A percentile compares a stretch with the other conserved stretches of the same genome.
Evolutionary conservation across 768 basidiomycete species (phyloP).

Genomic region (Russula griseocarnosa): DNA sequence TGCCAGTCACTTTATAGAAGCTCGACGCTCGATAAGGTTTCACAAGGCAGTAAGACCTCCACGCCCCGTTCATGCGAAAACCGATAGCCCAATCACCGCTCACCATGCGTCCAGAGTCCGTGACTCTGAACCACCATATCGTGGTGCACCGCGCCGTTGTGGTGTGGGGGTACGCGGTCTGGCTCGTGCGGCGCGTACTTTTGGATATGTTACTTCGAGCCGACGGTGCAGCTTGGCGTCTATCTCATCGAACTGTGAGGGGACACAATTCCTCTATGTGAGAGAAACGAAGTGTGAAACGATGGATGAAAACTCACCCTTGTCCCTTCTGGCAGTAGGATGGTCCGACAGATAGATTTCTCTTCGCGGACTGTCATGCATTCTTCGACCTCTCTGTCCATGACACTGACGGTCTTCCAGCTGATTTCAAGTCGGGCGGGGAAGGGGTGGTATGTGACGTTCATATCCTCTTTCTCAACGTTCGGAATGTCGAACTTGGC

Average conservation of each 20-base stretch:
- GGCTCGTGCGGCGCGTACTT: conserved; percentile 26
- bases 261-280: conserved; percentile 1
- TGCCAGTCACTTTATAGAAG: conserved; percentile 10
- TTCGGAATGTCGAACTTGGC: conserved; percentile 69
- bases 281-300: neutral
- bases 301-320: conserved; percentile 42
- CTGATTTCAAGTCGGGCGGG: conserved; percentile 54
- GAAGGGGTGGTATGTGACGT: conserved; percentile 62
- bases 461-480: conserved; percentile 67
- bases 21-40: conserved; percentile 10
- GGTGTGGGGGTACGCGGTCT: conserved; percentile 24
- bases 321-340: conserved; percentile 71
- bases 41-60: conserved; percentile 2
- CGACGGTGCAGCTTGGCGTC: conserved; percentile 59
- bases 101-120: conserved; percentile 19
- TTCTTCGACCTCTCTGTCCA: conserved; percentile 55
- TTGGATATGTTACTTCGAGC: conserved; percentile 63
- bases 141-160: conserved; percentile 18
- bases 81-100: conserved; percentile 5
- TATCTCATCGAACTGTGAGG: conserved; percentile 64
- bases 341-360: conserved; percentile 59
- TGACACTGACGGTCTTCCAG: conserved; percentile 58
- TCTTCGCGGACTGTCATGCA: conserved; percentile 57
- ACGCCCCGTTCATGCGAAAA: conserved; percentile 10
- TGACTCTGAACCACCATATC: conserved; percentile 18